Evolutionary conservation across 805 yeast genomes (phyloP).

Genomic region (Dipodascopsis tothii): DNA sequence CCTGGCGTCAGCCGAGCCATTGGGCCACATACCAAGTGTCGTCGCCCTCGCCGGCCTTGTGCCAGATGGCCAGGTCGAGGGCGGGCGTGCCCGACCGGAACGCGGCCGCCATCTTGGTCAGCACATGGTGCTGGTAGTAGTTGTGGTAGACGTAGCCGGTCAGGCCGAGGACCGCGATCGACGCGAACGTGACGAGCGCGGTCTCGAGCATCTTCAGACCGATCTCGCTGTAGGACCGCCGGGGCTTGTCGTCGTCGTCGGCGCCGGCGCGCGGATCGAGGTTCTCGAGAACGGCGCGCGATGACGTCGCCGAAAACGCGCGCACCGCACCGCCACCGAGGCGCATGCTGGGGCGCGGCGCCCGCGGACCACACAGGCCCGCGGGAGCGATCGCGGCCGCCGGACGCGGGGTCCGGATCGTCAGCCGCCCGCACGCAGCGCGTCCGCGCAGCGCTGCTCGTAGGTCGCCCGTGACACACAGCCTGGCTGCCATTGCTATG

Average conservation of each 20-base stretch:
- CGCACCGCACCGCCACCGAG: too few relatives aligned
- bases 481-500: too few relatives aligned
- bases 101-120: slow-evolving; percentile 56
- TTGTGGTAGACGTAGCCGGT: slow-evolving; percentile 69
- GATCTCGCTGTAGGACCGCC: slow-evolving; percentile 1
- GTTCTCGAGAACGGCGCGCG: background rate
- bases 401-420: too few relatives aligned
- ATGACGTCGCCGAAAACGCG: background rate
- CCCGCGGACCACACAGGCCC: too few relatives aligned
- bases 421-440: too few relatives aligned
- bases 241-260: background rate
- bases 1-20: slow-evolving; percentile 23
- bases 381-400: too few relatives aligned
- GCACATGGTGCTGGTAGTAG: slow-evolving; percentile 50
- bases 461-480: too few relatives aligned
- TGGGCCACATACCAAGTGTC: slow-evolving; percentile 15
- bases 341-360: too few relatives aligned
- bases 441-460: too few relatives aligned
- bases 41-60: slow-evolving; percentile 21
- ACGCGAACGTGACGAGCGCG: slow-evolving; percentile 61
- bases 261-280: background rate
- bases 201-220: slow-evolving; percentile 52
- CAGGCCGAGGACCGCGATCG: slow-evolving; percentile 57
- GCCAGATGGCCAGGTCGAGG: slow-evolving; percentile 48
- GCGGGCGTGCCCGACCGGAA: slow-evolving; percentile 64